These are phyloP conservation scores for Syzygium malaccense DNA, from an alignment of 441 rosid species.

Conservation along the genomic window DNA sequence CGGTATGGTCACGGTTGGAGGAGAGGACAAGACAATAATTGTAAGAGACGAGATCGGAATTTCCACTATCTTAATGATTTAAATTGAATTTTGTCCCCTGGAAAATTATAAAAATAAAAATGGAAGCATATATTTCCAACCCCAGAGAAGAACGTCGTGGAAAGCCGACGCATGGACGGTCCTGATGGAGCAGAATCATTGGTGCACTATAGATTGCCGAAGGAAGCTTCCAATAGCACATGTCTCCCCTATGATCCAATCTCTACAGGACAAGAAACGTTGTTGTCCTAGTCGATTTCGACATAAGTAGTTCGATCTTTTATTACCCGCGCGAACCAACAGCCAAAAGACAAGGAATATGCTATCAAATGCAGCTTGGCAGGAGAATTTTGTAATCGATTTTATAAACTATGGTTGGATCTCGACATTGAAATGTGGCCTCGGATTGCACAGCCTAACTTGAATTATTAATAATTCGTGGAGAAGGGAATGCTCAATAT, in stretches of 20 bases:
- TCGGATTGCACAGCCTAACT: background rate
- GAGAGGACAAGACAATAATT: background rate
- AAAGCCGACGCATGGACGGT: background rate
- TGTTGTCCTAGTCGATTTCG: background rate
- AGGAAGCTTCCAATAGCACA: background rate
- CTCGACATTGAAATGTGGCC: background rate
- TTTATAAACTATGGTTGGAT: background rate
- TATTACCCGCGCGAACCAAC: background rate
- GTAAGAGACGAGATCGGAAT: background rate
- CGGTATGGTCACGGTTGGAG: background rate
- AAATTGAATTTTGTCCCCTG: background rate
- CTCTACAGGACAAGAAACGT: background rate
- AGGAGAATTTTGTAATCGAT: no score
- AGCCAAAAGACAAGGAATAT: background rate
- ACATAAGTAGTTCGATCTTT: background rate
- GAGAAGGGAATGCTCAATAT: background rate
- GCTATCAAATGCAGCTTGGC: background rate
- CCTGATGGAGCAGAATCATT: background rate
- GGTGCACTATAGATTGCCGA: background rate
- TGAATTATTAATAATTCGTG: background rate
- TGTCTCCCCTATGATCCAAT: background rate
- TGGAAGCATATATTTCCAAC: background rate
- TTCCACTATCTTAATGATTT: background rate
- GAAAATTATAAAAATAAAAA: background rate
- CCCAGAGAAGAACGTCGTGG: background rate